Percentiles rank a stretch among this genome's conserved stretches.
Evolutionary conservation across 2,329 filamentous ascomycete genomes (phyloP).

Genomic region (Cylindrodendrum hubeiense): DNA sequence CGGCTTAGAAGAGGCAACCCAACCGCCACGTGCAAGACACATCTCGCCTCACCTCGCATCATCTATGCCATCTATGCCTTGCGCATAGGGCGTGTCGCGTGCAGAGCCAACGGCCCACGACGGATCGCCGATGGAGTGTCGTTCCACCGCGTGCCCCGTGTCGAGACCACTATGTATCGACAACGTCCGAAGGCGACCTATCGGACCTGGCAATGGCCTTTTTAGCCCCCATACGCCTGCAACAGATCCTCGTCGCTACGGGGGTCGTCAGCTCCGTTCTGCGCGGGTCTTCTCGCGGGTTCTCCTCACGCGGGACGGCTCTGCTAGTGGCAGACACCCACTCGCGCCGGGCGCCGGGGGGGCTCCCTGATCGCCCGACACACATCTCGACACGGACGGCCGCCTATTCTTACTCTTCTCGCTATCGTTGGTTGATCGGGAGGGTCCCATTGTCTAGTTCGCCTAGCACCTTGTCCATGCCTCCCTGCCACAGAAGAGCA

Average conservation of each 20-base stretch:
- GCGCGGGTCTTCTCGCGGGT: constrained; percentile 2
- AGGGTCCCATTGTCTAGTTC: constrained; percentile 4
- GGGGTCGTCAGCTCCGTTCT: constrained; percentile 1
- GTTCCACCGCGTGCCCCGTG: not conserved
- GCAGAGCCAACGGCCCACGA: not conserved
- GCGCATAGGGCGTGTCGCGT: not conserved
- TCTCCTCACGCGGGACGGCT: not conserved
- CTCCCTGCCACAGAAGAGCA: constrained; percentile 13
- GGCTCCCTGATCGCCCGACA: constrained; percentile 5
- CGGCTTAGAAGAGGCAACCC: not conserved
- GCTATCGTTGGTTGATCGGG: constrained; percentile 5
- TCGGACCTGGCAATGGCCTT: not conserved
- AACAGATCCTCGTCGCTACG: not conserved
- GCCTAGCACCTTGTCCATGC: not conserved
- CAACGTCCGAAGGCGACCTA: not conserved
- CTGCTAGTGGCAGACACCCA: not conserved
- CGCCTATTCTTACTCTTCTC: not conserved
- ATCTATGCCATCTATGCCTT: not conserved
- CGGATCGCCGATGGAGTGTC: constrained; percentile 10
- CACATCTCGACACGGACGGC: not conserved
- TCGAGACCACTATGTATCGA: not conserved
- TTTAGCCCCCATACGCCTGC: constrained; percentile 1
- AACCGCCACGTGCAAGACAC: not conserved
- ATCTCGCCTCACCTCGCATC: not conserved
- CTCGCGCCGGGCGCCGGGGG: constrained; percentile 1